Evolutionary conservation across 192 early-diverging fungal genomes (phyloP).

Genomic region (Gaertneriomyces sp.): DNA sequence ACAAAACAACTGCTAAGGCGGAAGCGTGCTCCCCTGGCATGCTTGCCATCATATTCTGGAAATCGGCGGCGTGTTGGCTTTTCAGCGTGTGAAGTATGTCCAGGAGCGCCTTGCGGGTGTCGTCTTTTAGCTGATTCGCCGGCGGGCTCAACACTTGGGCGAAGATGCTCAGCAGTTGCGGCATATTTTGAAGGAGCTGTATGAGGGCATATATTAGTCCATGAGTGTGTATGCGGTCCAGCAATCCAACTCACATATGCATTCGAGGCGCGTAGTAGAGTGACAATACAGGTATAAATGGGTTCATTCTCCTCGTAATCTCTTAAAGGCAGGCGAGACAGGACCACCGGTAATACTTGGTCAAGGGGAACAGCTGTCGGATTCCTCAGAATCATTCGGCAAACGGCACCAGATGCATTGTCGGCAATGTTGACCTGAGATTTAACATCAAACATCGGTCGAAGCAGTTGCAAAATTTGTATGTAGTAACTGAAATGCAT

Average conservation of each 20-base stretch:
- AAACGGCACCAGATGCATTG: constrained; percentile 37
- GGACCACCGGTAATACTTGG: constrained; percentile 29
- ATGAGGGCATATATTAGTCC: constrained; percentile 1
- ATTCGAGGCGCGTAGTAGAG: constrained; percentile 24
- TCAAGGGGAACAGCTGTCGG: constrained; percentile 29
- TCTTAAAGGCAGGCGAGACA: constrained; percentile 29
- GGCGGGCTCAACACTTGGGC: constrained; percentile 49
- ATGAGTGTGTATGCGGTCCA: no score
- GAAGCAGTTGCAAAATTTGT: constrained; percentile 31
- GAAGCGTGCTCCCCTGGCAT: constrained; percentile 10
- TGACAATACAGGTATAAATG: constrained; percentile 23
- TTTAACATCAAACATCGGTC: constrained; percentile 27
- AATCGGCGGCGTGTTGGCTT: constrained; percentile 40
- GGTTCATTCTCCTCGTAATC: constrained; percentile 41
- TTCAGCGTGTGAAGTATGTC: constrained; percentile 56
- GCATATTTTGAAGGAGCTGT: constrained; percentile 49
- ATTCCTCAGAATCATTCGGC: constrained; percentile 29
- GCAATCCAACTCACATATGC: constrained; percentile 10
- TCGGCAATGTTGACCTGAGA: constrained; percentile 20
- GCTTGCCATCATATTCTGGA: constrained; percentile 26
- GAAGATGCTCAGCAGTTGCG: constrained; percentile 55
- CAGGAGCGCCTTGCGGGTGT: constrained; percentile 53
- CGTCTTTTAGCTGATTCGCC: constrained; percentile 56
- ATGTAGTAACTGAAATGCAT: constrained; percentile 23
- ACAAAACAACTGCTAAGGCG: constrained; percentile 2